phyloP scores from a whole-genome alignment of 345 rosid genomes.

The Triadica sebifera region DNA sequence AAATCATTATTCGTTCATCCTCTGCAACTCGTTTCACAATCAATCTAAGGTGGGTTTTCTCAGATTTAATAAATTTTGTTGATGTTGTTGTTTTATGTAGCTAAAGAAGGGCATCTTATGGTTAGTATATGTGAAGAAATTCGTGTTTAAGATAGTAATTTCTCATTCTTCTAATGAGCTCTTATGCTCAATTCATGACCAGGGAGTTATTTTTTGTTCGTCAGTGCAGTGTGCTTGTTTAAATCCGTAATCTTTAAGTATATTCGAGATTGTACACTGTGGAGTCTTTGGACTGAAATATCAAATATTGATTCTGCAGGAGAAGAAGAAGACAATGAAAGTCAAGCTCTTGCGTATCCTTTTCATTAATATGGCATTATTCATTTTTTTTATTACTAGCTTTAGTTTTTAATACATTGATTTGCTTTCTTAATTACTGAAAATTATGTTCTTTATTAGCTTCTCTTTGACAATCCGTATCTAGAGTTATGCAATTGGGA shows the following conservation, averaged over 20 bases:
- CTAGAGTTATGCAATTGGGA: neutral
- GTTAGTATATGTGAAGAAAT: neutral
- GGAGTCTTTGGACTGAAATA: neutral
- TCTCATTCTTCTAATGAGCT: neutral
- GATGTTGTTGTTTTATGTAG: neutral
- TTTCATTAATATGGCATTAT: neutral
- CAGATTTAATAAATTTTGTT: neutral
- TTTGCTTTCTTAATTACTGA: neutral
- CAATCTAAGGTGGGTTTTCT: neutral
- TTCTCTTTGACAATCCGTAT: neutral
- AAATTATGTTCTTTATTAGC: neutral
- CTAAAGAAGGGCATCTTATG: neutral
- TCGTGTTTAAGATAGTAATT: neutral
- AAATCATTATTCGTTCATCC: too few relatives aligned
- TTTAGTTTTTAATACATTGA: neutral
- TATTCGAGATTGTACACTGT: neutral
- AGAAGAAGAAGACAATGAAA: conserved; percentile 24
- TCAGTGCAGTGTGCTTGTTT: neutral
- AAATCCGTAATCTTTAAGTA: neutral
- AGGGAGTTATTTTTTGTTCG: neutral
- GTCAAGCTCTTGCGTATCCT: conserved; percentile 39
- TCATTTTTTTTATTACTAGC: neutral
- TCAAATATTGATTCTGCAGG: conserved; percentile 15
- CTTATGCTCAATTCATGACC: neutral
- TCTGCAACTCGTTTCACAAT: too few relatives aligned